A percentile compares a stretch with the other conserved stretches of the same genome.
Conservation (phyloP, 169 alveolate species). For the Plasmodium gallinaceum region DNA sequence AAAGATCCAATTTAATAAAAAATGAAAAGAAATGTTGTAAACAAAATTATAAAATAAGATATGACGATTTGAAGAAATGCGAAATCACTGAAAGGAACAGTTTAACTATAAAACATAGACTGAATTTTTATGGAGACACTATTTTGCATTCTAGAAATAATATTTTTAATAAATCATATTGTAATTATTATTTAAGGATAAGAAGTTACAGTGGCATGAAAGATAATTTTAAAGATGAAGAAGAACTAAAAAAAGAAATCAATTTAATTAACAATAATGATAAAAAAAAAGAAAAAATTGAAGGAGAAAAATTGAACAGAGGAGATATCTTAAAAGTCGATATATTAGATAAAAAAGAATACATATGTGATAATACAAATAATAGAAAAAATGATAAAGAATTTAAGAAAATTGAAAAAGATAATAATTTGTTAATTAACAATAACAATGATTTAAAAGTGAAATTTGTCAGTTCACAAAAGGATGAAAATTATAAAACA, state of each 20-base stretch:
- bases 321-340: not conserved
- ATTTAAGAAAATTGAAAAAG: not conserved
- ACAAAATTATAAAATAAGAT: conserved; percentile 7
- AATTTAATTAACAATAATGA: not conserved
- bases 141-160: not conserved
- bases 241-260: conserved; percentile 10
- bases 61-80: not conserved
- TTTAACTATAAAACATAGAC: not conserved
- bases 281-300: not conserved
- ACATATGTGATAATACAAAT: not conserved
- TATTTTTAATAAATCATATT: not conserved
- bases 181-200: conserved; percentile 13
- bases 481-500: too few species aligned
- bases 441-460: not conserved
- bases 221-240: not conserved
- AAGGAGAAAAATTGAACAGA: not conserved
- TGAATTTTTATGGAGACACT: conserved; percentile 3
- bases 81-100: not conserved
- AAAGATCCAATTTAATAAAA: not conserved
- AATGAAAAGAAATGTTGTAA: not conserved
- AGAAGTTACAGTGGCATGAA: not conserved
- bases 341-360: not conserved
- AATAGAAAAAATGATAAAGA: not conserved
- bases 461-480: not conserved
- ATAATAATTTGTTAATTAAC: not conserved